A percentile compares a stretch with the other conserved stretches of the same genome.
Conservation (phyloP, 2,329 filamentous ascomycete species). For the Ophiostoma tasmaniense region DNA sequence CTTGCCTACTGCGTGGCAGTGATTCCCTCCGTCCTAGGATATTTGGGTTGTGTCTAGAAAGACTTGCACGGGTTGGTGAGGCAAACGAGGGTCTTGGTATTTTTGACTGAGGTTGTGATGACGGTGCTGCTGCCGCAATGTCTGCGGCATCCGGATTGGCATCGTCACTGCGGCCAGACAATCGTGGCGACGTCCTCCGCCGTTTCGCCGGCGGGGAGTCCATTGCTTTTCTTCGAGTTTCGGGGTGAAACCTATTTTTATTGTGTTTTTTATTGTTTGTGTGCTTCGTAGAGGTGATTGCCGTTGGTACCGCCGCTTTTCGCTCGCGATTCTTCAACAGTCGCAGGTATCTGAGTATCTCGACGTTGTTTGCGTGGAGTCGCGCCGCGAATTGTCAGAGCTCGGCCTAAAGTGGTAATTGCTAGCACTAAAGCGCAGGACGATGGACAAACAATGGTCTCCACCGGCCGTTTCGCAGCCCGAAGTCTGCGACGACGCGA, state of each 20-base stretch:
- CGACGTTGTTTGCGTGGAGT: neutral
- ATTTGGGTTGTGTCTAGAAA: conserved; percentile 53
- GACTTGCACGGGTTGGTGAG: conserved; percentile 58
- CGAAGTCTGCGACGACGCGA: neutral
- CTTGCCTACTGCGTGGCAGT: conserved; percentile 20
- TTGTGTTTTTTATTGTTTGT: neutral
- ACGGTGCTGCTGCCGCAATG: conserved; percentile 8
- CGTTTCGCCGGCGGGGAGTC: conserved; percentile 51
- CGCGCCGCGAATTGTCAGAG: conserved; percentile 3
- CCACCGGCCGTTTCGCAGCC: conserved; percentile 2
- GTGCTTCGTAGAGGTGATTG: neutral
- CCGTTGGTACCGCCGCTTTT: neutral
- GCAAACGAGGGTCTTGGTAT: conserved; percentile 48
- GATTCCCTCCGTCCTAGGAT: conserved; percentile 36
- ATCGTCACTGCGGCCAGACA: conserved; percentile 30
- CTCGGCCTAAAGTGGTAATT: neutral
- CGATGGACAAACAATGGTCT: neutral
- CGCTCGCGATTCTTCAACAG: neutral
- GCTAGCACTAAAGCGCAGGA: neutral
- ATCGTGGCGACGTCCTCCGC: conserved; percentile 52
- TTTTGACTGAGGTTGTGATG: conserved; percentile 15
- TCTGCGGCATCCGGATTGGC: conserved; percentile 8
- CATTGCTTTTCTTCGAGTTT: neutral
- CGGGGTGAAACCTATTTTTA: neutral
- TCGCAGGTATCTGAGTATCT: neutral